Base-by-base conservation (phyloP, 78 protist species). In the Dictyostelium citrinum region DNA sequence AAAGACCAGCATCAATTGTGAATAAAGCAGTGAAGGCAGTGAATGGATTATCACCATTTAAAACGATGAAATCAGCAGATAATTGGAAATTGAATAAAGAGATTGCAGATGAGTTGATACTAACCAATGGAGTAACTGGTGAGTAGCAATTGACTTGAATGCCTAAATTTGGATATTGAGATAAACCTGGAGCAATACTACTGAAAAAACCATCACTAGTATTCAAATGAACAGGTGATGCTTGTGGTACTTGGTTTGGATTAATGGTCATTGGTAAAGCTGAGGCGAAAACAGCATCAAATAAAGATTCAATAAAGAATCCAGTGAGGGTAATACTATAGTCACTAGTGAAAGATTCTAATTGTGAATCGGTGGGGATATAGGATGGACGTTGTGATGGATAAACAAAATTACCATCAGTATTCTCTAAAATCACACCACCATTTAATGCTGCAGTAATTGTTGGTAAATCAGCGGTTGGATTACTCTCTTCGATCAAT, bases 331-430 rank as follows among this genome's bases (percentile, higher is more conserved):
- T 43, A 37, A 58, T 55, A 49, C 58, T 58, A 45, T 24, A 39
- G 16, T 39, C 88, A 24, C 14, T n/a, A 1, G 88, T n/a, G 31
- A 82, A 82, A 3, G 46, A 14, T 51, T 82, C 88, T 5, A 82
- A 41, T 22, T 22, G 67, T 4, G 55, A 41, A 16, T 31, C 60
- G 11, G 64, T 51, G n/a, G 91, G 91, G 3, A 39, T 27, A 7
- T 29, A 46, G 5, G 83, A 8, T 75, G 91, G 91, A 14, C 1
- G 17, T 72, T 75, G 72, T 22, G 81, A 5, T 84, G 91, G 91
- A 41, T 82, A 82, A 11, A 58, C 24, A 17, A 27, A 64, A 1
- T 35, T 24, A 6, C 78, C 78, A n/a, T 41, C 35, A 2, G 79
- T 3, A 5, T 7, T 82, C 31, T 82, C 41, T 16, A 64, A 70